Conservation (phyloP, 2,329 filamentous ascomycete genomes). For the Coleophoma cylindrospora region DNA sequence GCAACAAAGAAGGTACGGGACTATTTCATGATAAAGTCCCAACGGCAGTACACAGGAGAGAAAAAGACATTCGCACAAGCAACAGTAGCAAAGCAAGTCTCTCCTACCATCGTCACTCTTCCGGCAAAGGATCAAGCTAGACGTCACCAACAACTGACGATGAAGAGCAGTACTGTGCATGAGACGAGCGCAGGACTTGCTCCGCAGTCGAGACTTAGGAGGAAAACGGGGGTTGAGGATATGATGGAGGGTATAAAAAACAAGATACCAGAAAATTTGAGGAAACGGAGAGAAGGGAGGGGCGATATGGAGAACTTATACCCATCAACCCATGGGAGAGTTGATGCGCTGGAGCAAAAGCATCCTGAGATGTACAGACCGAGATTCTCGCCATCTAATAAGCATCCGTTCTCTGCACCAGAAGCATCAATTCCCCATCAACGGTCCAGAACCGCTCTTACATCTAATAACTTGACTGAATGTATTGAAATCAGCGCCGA, state of each 20-base stretch:
- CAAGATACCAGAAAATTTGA: no score
- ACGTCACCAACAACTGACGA: neutral
- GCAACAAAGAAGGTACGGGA: neutral
- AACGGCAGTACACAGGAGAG: neutral
- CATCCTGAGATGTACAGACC: neutral
- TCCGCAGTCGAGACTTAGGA: no score
- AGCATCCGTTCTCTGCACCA: neutral
- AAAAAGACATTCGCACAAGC: neutral
- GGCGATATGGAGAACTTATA: no score
- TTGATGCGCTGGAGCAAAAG: neutral
- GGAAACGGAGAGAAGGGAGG: no score
- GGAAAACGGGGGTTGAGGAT: no score
- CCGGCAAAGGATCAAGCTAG: neutral
- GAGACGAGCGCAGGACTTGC: no score
- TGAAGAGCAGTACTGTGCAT: no score
- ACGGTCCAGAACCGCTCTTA: conserved; percentile 3
- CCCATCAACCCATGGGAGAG: no score
- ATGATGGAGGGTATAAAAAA: no score
- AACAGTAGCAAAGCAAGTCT: neutral
- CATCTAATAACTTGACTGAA: conserved; percentile 4
- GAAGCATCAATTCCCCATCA: neutral
- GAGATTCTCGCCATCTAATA: neutral
- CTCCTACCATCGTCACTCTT: neutral
- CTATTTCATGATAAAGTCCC: neutral
- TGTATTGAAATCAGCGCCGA: conserved; percentile 8